Evolutionary conservation across 176 grass and related monocot genomes (phyloP), one percentile per base, ranked within the genome.

Genomic region (Miscanthus lutarioriparius): DNA sequence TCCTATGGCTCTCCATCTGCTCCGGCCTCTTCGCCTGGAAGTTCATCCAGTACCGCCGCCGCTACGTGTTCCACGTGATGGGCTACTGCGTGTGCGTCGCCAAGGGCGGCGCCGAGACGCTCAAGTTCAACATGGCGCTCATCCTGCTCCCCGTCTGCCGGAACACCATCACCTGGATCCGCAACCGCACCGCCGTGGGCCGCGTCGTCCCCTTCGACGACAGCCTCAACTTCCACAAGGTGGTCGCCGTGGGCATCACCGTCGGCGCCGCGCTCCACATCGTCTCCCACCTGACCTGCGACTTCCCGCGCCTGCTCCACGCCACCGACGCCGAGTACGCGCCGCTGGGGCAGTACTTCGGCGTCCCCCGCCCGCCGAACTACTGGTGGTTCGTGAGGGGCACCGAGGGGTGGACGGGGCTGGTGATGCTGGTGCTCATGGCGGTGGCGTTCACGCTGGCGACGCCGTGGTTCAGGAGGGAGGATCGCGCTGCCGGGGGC

Each of bases 191-290:
- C 54, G 80, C 44, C 9, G 70, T 84, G 1, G 88, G 70, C 0
- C 47, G 85, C 19, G 79, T 70, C 4, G 74, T 96, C 3, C 97
- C 97, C 0, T 96, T 99, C 83, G 97, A 99, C 85, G 97, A 99
- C 90, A 99, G 94, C 86, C 86, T 99, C 83, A 99, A 96, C 58
- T 99, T 99, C 88, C 97, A 99, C 88, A 99, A 96, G 97, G 93
- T 99, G 38, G 89, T 99, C 28, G 97, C 97, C 2, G 81, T 45
- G 2, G 97, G 97, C 3, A 92, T 99, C 43, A 15, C 90, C 26
- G 37, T 92, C 4, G 97, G 93, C 12, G 88, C 92, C 0, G 91
- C 75, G 8, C 76, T 99, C 4, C 97, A 99, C 82, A 70, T 89
- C 20, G 72, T 94, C 49, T 86, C 93, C 7, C 97, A 99, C 3